A percentile compares a stretch with the other conserved stretches of the same genome.
These are phyloP conservation scores for Yamadazyma triangularis DNA, from an alignment of 1,139 yeast genomes.

Conservation along the genomic window DNA sequence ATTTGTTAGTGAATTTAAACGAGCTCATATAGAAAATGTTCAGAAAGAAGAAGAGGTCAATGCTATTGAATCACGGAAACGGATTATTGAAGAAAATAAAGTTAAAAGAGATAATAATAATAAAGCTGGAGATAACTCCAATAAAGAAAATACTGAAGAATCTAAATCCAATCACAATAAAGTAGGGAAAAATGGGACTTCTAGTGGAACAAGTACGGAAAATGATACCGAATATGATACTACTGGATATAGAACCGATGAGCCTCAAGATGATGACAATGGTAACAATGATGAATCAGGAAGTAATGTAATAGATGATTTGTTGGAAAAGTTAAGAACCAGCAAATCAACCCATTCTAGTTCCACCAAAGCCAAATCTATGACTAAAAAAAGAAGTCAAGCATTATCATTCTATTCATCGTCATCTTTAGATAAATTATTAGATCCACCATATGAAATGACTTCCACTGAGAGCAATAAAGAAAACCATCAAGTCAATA, in stretches of 20 bases:
- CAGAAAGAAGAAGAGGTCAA: conserved; percentile 46
- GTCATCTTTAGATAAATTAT: conserved; percentile 20
- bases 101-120: conserved; percentile 6
- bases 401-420: conserved; percentile 36
- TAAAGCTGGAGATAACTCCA: conserved; percentile 9
- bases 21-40: conserved; percentile 43
- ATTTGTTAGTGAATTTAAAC: conserved; percentile 39
- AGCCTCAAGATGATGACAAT: conserved; percentile 1
- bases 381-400: conserved; percentile 25
- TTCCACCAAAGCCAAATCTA: conserved; percentile 20
- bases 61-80: conserved; percentile 36
- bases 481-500: too few relatives aligned
- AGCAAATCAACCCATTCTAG: conserved; percentile 21
- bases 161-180: conserved; percentile 10
- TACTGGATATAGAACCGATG: conserved; percentile 10
- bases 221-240: conserved; percentile 5
- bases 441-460: too few relatives aligned
- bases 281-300: conserved; percentile 7
- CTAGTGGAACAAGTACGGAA: conserved; percentile 1
- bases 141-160: conserved; percentile 8
- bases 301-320: conserved; percentile 32
- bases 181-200: conserved; percentile 12
- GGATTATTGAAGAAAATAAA: conserved; percentile 26
- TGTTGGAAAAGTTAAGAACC: conserved; percentile 35
- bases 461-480: background rate